Evolutionary conservation across 2,329 filamentous ascomycete species (phyloP).

Genomic region (Penicillium capsulatum): DNA sequence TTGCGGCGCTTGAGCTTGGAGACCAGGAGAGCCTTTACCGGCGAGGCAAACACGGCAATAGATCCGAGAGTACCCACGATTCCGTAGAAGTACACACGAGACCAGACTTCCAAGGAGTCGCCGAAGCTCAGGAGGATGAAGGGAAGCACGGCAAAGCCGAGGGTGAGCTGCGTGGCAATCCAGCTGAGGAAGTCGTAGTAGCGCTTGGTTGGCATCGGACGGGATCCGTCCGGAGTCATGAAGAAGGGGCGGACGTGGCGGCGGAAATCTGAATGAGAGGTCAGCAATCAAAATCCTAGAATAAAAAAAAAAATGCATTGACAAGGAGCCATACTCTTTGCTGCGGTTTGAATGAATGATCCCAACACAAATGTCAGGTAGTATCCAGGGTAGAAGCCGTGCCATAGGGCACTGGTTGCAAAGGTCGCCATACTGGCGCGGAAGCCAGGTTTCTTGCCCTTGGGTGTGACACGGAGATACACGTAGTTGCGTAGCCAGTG

Average conservation of each 20-base stretch:
- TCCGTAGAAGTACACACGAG: slow-evolving; percentile 82
- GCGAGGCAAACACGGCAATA: slow-evolving; percentile 74
- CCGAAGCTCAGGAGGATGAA: slow-evolving; percentile 77
- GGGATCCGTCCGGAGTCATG: slow-evolving; percentile 68
- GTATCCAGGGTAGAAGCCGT: slow-evolving; percentile 96
- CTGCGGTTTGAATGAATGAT: slow-evolving; percentile 84
- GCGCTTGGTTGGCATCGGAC: slow-evolving; percentile 66
- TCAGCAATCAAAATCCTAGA: slow-evolving; percentile 22
- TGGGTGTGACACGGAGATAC: slow-evolving; percentile 89
- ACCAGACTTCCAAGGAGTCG: slow-evolving; percentile 71
- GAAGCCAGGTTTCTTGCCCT: slow-evolving; percentile 94
- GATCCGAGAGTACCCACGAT: slow-evolving; percentile 62
- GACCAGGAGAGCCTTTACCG: slow-evolving; percentile 61
- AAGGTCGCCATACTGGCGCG: slow-evolving; percentile 92
- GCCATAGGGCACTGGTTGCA: slow-evolving; percentile 91
- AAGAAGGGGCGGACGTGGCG: slow-evolving; percentile 91
- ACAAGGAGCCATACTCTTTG: slow-evolving; percentile 68
- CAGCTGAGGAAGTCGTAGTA: slow-evolving; percentile 81
- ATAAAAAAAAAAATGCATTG: slow-evolving; percentile 1
- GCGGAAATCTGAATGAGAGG: slow-evolving; percentile 64
- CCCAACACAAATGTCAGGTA: slow-evolving; percentile 87
- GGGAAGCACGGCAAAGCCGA: slow-evolving; percentile 76
- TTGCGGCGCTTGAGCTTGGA: slow-evolving; percentile 57
- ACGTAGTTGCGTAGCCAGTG: slow-evolving; percentile 94
- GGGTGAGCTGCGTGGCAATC: slow-evolving; percentile 72